Base-by-base conservation (phyloP, 345 rosid species). In the Lumnitzera racemosa region DNA sequence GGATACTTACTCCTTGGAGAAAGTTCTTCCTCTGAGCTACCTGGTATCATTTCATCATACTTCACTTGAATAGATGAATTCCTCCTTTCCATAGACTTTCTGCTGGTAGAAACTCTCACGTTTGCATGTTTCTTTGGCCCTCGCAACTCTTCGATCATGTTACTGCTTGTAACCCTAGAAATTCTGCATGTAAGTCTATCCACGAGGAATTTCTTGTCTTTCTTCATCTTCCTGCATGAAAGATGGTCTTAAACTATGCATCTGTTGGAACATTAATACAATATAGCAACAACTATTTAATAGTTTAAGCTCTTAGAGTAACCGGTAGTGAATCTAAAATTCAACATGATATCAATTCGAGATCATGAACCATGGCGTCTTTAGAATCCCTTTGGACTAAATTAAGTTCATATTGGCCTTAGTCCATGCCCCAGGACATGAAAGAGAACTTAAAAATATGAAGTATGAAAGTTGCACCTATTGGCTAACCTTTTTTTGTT, bases 1-100 rank as follows among this genome's bases (percentile, higher is more conserved):
- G 31, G 23, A 48, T 51, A 70, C 76, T 66, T 60, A 86, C 86
- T 61, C 23, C 13, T 43, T 24, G 55, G 25, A n/a, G 69, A 36
- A 12, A 31, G 23, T n/a, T 62, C 53, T 12, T 49, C 41, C 16
- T 17, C 24, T 11, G 74, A 62, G 58, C 61, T 68, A 13, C 70
- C 84, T 6, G 86, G 80, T 64, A 83, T 72, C 89, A 86, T 81
- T 68, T 86, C 92, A 20, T 70, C 81, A 58, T 83, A 83, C 6
- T 72, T 61, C 5, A 85, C 72, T 2, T 62, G 61, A 56, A 51
- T 47, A 29, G 49, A 49, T 36, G 13, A 15, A 43, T 58, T 25
- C n/a, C 55, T 47, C 53, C 43, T 63, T 53, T 51, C 56, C 17
- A 23, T 56, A 41, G 47, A 25, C 51, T 7, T 56, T 56, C 46